Conservation (phyloP, 306 rosid genomes). For the Boehmeria nivea region DNA sequence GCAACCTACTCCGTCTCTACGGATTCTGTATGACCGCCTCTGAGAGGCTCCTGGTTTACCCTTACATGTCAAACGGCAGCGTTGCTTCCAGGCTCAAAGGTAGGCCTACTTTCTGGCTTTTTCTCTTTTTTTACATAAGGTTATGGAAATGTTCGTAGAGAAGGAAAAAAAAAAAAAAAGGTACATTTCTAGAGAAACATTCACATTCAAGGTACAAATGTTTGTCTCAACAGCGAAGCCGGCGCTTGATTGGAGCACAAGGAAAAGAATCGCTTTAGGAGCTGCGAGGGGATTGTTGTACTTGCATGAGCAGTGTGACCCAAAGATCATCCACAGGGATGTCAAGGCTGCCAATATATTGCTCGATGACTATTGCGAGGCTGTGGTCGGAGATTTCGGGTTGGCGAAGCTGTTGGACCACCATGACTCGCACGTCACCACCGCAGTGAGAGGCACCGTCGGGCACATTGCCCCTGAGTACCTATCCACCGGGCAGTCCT, state of each 20-base stretch:
- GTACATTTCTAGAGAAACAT: too few species aligned
- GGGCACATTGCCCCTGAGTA: constrained; percentile 99
- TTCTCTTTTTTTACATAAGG: too few species aligned
- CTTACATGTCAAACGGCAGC: constrained; percentile 96
- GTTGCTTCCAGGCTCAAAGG: constrained; percentile 93
- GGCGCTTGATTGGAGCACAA: constrained; percentile 71
- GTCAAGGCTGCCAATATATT: constrained; percentile 95
- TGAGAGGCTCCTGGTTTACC: constrained; percentile 89
- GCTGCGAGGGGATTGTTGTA: constrained; percentile 86
- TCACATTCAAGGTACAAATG: too few species aligned
- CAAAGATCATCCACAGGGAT: constrained; percentile 94
- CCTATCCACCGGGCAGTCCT: constrained; percentile 96
- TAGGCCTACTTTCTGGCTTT: too few species aligned
- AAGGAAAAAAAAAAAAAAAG: too few species aligned
- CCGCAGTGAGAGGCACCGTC: constrained; percentile 96
- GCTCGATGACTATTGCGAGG: constrained; percentile 86
- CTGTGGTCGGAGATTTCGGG: constrained; percentile 97
- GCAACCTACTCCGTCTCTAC: constrained; percentile 84
- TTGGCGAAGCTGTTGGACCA: constrained; percentile 90
- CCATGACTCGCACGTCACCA: constrained; percentile 86
- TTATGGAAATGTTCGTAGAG: too few species aligned
- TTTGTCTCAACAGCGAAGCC: constrained; percentile 65
- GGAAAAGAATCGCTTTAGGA: constrained; percentile 89
- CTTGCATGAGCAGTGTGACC: constrained; percentile 96
- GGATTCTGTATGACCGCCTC: constrained; percentile 81